A percentile compares a stretch with the other conserved stretches of the same genome.
Evolutionary conservation across 805 yeast species (phyloP).

Genomic region (Ogataea nitratoaversa): DNA sequence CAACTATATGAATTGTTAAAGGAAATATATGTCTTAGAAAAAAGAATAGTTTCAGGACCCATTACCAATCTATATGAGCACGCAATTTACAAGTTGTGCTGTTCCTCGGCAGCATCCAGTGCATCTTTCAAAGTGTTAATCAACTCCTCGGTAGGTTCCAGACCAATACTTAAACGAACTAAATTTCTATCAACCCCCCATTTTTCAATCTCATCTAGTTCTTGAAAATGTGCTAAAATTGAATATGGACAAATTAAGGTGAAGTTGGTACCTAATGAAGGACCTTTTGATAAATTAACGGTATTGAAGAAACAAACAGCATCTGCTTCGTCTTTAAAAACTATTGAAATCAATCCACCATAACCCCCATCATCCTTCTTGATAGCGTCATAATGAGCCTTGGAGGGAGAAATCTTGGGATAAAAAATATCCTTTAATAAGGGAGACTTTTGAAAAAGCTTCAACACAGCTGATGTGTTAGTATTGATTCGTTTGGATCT

Average conservation of each 20-base stretch:
- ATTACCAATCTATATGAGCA: no score
- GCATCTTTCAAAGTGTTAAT: constrained; percentile 47
- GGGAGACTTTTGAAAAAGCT: constrained; percentile 45
- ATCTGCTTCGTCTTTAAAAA: constrained; percentile 57
- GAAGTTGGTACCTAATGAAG: constrained; percentile 86
- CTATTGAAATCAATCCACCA: constrained; percentile 79
- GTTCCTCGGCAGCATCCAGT: constrained; percentile 40
- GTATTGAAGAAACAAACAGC: constrained; percentile 75
- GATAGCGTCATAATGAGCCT: constrained; percentile 63
- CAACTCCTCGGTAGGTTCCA: constrained; percentile 67
- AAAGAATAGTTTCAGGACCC: no score
- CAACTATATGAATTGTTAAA: no score
- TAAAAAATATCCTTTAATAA: constrained; percentile 65
- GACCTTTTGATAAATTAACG: constrained; percentile 74
- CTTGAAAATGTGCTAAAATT: constrained; percentile 78
- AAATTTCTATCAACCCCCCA: constrained; percentile 81
- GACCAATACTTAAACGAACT: constrained; percentile 79
- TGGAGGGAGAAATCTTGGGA: constrained; percentile 57
- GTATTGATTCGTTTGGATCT: constrained; percentile 56
- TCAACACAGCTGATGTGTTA: constrained; percentile 52
- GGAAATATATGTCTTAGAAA: no score
- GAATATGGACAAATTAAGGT: constrained; percentile 89
- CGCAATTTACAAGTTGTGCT: constrained; percentile 29
- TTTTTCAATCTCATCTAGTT: constrained; percentile 69
- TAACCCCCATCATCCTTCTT: constrained; percentile 76